Percentiles rank a stretch among this genome's conserved stretches.
Conservation (phyloP, 331 rosid species). For the Quercus lobata region DNA sequence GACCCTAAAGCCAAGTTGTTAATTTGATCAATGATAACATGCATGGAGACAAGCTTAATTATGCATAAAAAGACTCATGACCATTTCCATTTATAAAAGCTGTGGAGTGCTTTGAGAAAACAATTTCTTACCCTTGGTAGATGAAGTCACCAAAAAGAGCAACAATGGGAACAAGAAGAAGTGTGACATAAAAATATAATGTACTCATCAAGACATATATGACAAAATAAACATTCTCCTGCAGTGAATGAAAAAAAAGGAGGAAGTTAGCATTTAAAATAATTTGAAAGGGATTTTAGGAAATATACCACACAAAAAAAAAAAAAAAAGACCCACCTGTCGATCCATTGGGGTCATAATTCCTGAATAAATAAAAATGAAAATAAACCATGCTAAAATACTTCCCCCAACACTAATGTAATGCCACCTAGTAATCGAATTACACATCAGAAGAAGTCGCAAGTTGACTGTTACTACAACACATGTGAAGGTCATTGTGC, state of each 20-base stretch:
- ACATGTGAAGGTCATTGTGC: slow-evolving; percentile 91
- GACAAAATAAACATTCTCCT: slow-evolving; percentile 76
- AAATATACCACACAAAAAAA: background rate
- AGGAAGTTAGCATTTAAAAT: slow-evolving; percentile 2
- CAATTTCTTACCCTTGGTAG: slow-evolving; percentile 72
- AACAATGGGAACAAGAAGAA: slow-evolving; percentile 70
- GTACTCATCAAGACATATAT: slow-evolving; percentile 87
- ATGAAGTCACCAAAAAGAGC: slow-evolving; percentile 72
- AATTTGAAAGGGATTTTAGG: background rate
- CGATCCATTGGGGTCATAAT: slow-evolving; percentile 59
- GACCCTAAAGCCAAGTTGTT: background rate
- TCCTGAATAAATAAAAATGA: slow-evolving; percentile 70
- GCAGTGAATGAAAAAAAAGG: slow-evolving; percentile 30
- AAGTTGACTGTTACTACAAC: slow-evolving; percentile 82
- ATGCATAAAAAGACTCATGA: background rate
- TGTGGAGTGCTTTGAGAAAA: background rate
- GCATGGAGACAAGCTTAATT: background rate
- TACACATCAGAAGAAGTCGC: slow-evolving; percentile 80
- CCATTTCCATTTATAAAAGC: background rate
- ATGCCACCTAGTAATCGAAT: slow-evolving; percentile 92
- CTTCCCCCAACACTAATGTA: slow-evolving; percentile 93
- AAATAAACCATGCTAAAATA: slow-evolving; percentile 81
- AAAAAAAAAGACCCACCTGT: slow-evolving; percentile 43
- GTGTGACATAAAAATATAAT: slow-evolving; percentile 69
- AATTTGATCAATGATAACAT: background rate